Percentiles rank a stretch among this genome's conserved stretches.
Conservation (phyloP, 2,329 filamentous ascomycete genomes). For the Ascomycota sp. region DNA sequence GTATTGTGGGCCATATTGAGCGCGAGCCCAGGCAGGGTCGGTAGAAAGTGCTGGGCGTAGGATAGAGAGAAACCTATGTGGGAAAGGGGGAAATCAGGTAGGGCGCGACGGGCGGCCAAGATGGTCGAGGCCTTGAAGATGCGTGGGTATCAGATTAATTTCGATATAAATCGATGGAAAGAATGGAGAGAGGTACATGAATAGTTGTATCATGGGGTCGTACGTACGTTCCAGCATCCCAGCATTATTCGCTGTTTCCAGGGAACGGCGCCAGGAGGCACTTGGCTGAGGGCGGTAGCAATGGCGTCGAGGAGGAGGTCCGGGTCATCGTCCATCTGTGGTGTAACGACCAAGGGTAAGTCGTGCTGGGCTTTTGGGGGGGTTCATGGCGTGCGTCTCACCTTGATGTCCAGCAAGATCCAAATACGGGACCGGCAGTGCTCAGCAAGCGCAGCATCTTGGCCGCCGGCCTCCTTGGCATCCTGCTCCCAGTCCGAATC, state of each 20-base stretch:
- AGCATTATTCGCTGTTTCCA: constrained; percentile 61
- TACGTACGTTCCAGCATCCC: constrained; percentile 57
- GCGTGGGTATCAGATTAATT: no score
- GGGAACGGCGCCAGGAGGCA: constrained; percentile 22
- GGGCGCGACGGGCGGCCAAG: constrained; percentile 35
- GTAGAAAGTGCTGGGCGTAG: constrained; percentile 53
- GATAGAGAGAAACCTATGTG: constrained; percentile 46
- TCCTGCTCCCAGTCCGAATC: no score
- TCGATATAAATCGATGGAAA: no score
- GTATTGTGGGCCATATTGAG: constrained; percentile 60
- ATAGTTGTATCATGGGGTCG: constrained; percentile 1
- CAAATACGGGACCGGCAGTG: constrained; percentile 40
- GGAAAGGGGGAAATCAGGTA: constrained; percentile 42
- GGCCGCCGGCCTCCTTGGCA: constrained; percentile 22
- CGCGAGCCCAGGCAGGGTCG: constrained; percentile 41
- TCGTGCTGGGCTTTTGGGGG: no score
- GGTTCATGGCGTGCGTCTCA: constrained; percentile 11
- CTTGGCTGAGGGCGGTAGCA: constrained; percentile 37
- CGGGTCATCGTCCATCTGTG: constrained; percentile 46
- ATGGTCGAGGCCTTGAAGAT: constrained; percentile 40
- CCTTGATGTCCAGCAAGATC: constrained; percentile 79
- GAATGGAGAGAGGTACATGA: background rate
- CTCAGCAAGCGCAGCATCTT: constrained; percentile 7
- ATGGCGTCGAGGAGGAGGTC: constrained; percentile 51
- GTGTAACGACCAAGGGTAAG: no score